phyloP scores from a whole-genome alignment of 495 filamentous ascomycete species.

The Penicillium parvum region DNA sequence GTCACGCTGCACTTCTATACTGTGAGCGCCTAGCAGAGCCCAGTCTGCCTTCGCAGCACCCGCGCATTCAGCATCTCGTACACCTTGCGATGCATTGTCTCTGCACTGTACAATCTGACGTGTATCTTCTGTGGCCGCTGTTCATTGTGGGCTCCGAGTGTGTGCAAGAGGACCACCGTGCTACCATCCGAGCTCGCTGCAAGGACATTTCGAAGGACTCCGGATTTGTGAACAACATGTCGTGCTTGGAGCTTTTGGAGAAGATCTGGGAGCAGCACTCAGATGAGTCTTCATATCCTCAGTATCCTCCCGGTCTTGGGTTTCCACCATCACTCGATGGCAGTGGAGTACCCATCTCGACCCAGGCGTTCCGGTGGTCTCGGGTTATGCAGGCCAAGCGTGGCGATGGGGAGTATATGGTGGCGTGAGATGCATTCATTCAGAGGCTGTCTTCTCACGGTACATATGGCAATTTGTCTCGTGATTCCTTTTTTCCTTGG shows the following conservation, averaged over 20 bases:
- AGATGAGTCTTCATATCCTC: slow-evolving; percentile 17
- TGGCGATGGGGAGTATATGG: slow-evolving; percentile 80
- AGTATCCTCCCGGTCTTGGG: slow-evolving; percentile 18
- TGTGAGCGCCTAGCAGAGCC: slow-evolving; percentile 84
- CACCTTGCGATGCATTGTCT: slow-evolving; percentile 77
- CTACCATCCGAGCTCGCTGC: slow-evolving; percentile 73
- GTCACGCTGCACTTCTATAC: slow-evolving; percentile 84
- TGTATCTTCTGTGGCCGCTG: slow-evolving; percentile 91
- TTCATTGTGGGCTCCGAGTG: slow-evolving; percentile 91
- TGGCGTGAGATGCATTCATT: slow-evolving; percentile 52
- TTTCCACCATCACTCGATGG: slow-evolving; percentile 17
- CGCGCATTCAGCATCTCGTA: slow-evolving; percentile 80
- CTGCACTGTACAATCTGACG: slow-evolving; percentile 71
- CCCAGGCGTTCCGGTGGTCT: slow-evolving; percentile 69
- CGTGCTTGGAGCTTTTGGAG: slow-evolving; percentile 80
- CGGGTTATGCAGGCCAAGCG: slow-evolving; percentile 63
- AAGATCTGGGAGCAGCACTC: slow-evolving; percentile 66
- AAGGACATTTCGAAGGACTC: slow-evolving; percentile 80
- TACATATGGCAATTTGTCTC: background rate
- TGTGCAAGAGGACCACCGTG: slow-evolving; percentile 73
- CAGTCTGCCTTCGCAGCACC: slow-evolving; percentile 64
- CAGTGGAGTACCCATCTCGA: slow-evolving; percentile 10
- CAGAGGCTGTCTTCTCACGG: background rate
- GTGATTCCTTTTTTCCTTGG: background rate
- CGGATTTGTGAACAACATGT: slow-evolving; percentile 89